Conservation (phyloP, 164 flowering plant genomes). For the Euptelea pleiosperma region DNA sequence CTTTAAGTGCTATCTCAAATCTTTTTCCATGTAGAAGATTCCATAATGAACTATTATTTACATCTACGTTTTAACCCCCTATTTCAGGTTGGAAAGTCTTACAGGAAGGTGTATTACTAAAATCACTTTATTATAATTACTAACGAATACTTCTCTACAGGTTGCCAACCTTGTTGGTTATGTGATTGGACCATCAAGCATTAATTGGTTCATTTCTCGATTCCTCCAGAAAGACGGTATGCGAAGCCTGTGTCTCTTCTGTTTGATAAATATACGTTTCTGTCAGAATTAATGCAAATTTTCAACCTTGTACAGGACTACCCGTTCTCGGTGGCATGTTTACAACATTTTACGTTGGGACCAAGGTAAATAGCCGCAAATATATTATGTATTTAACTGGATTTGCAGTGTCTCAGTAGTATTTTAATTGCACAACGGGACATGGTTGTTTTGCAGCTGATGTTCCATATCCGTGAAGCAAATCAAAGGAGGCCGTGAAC, state of each 20-base stretch:
- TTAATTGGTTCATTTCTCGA: conserved; percentile 63
- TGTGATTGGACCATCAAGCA: conserved; percentile 86
- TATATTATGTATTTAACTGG: not conserved
- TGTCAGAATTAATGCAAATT: conserved; percentile 7
- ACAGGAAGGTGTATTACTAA: not conserved
- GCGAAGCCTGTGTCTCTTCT: not conserved
- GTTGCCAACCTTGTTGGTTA: conserved; percentile 92
- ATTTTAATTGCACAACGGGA: not conserved
- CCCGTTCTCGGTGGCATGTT: conserved; percentile 70
- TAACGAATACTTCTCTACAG: conserved; percentile 38
- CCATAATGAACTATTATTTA: too few species aligned
- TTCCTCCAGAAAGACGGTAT: conserved; percentile 73
- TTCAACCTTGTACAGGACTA: conserved; percentile 45
- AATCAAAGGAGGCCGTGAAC: conserved; percentile 24
- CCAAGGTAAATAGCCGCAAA: conserved; percentile 54
- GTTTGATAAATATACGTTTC: not conserved
- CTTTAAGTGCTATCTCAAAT: too few species aligned
- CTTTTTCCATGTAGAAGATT: too few species aligned
- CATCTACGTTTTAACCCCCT: too few species aligned
- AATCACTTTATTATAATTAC: not conserved
- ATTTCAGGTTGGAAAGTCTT: not conserved
- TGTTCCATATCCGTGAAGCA: conserved; percentile 71
- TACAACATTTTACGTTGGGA: conserved; percentile 75
- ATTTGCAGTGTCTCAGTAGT: not conserved
- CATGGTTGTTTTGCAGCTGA: conserved; percentile 55